Base-by-base conservation (phyloP, 148 eudicot species). In the Cornus florida region DNA sequence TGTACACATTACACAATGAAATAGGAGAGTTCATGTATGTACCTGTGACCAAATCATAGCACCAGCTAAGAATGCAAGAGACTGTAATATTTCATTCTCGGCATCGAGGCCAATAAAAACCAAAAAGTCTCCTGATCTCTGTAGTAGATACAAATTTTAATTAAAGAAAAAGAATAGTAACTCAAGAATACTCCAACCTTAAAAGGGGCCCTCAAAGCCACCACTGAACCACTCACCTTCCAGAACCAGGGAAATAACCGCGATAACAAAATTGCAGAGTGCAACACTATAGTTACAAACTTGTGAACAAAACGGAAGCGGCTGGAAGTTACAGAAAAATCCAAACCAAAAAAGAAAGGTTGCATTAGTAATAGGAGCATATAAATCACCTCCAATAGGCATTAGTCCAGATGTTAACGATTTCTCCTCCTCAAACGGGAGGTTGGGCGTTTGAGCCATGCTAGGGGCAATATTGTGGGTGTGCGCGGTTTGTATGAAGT, bases 11-110 rank as follows among this genome's bases (percentile, higher is more conserved):
- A 35, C 38, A 57, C 14, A 46, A 41, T 64, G 31, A 77, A 74
- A 33, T 24, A 48, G 32, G 48, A 67, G 77, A 24, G 68, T 70
- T 50, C 16, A 14, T 50, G 75, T 20, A 60, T 24, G 71, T 87
- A 96, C 98, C 98, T 96, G 98, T 75, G 99, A 96, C 98, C 99
- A 96, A 71, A 96, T 69, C 97, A 91, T 92, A 82, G 94, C 94
- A 84, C 94, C 98, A 76, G 91, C 99, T 82, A 94, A 83, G 89
- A 96, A 94, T 72, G 93, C 90, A 84, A 94, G 93, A 13, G 98
- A 94, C 82, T 92, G 98, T 10, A 77, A 76, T 83, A 96, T 94
- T 86, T 96, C 99, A 92, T 92, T 94, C 73, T 91, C 99, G 73
- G 94, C 87, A 85, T 86, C 73, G 57, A 96, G 82, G 81, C 95